These are phyloP conservation scores for Pulveroboletus sp. DNA, from an alignment of 768 basidiomycete genomes.

Conservation along the genomic window DNA sequence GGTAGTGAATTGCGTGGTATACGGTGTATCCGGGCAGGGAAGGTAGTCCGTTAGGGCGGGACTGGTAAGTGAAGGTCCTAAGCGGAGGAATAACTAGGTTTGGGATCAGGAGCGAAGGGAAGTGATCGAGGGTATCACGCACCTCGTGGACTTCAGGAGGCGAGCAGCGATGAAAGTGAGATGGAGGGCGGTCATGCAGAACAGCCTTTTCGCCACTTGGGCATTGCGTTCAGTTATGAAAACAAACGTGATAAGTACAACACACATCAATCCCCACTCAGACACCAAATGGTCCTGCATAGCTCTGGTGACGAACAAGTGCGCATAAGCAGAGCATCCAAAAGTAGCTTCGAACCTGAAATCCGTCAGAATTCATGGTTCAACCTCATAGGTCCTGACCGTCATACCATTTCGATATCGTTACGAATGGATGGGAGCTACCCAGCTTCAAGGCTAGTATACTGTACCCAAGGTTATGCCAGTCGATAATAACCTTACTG, in stretches of 20 bases:
- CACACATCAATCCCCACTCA: slow-evolving; percentile 78
- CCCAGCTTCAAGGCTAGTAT: slow-evolving; percentile 87
- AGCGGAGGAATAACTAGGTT: slow-evolving; percentile 49
- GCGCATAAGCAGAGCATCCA: slow-evolving; percentile 79
- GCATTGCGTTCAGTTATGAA: slow-evolving; percentile 3
- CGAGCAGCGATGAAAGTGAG: slow-evolving; percentile 71
- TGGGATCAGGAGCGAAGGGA: neutral
- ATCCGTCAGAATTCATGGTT: slow-evolving; percentile 5
- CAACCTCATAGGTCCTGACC: neutral
- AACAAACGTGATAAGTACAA: slow-evolving; percentile 10
- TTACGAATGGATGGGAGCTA: slow-evolving; percentile 62
- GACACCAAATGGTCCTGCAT: slow-evolving; percentile 72
- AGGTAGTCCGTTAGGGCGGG: slow-evolving; percentile 47
- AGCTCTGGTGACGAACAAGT: slow-evolving; percentile 89
- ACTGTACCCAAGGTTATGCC: slow-evolving; percentile 97
- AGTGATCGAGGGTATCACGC: slow-evolving; percentile 11
- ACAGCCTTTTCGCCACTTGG: slow-evolving; percentile 75
- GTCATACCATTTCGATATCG: slow-evolving; percentile 68
- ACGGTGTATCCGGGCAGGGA: slow-evolving; percentile 48
- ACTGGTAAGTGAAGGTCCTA: slow-evolving; percentile 38
- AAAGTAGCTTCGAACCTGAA: slow-evolving; percentile 81
- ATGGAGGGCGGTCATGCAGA: slow-evolving; percentile 88
- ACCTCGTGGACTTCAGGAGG: slow-evolving; percentile 79
- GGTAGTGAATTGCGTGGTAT: slow-evolving; percentile 62
- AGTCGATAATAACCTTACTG: slow-evolving; percentile 92